A percentile compares a stretch with the other conserved stretches of the same genome.
Evolutionary conservation across 169 alveolate genomes (phyloP).

Genomic region (Cardiosporidium cionae): DNA sequence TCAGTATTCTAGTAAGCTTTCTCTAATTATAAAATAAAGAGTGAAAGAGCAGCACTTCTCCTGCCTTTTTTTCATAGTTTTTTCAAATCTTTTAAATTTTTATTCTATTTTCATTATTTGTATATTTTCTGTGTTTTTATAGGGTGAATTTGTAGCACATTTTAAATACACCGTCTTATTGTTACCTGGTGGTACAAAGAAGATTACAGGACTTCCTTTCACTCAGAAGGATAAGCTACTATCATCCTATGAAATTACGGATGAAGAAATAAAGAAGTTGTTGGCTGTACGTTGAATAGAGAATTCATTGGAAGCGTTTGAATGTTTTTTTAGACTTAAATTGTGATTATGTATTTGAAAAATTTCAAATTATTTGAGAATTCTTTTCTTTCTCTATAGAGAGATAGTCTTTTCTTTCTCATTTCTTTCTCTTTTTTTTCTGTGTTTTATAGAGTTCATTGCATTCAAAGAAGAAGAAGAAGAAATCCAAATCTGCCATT

Average conservation of each 20-base stretch:
- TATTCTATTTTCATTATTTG: neutral
- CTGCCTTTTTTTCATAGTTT: neutral
- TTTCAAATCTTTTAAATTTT: neutral
- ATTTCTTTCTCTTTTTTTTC: no score
- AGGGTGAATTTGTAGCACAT: constrained; percentile 36
- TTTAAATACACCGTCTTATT: constrained; percentile 34
- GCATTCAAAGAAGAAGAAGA: no score
- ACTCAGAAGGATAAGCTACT: neutral
- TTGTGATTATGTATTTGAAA: no score
- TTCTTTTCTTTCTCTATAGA: no score
- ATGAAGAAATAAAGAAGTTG: no score
- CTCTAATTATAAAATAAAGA: neutral
- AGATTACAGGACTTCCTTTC: constrained; percentile 5
- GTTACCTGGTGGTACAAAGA: constrained; percentile 30
- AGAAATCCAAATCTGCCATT: no score
- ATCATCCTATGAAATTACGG: neutral
- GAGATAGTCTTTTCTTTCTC: no score
- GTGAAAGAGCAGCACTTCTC: neutral
- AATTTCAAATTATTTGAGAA: no score
- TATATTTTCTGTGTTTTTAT: neutral
- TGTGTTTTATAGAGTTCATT: no score
- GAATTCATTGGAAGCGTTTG: no score
- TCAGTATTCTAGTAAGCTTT: neutral
- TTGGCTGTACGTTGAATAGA: no score
- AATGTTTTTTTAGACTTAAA: no score